Evolutionary conservation across 345 rosid species (phyloP).

Genomic region (Salix brachista): DNA sequence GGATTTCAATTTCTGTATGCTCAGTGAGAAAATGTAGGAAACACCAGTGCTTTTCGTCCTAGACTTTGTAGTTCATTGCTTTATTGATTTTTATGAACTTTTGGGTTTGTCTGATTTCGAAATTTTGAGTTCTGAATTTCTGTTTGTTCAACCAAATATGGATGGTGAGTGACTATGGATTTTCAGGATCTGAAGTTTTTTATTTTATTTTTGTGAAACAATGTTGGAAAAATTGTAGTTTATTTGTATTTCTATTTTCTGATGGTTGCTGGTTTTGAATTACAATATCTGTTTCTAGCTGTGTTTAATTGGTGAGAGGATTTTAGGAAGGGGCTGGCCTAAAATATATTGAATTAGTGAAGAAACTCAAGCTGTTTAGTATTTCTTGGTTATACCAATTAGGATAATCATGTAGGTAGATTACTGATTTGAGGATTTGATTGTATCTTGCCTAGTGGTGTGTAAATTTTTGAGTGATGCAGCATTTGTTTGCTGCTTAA

Average conservation of each 20-base stretch:
- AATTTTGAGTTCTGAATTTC: slow-evolving; percentile 9
- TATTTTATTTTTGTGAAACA: not conserved
- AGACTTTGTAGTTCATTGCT: not conserved
- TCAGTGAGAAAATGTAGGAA: not conserved
- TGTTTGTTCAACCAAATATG: not conserved
- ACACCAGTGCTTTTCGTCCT: not conserved
- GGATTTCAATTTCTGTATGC: slow-evolving; percentile 9
- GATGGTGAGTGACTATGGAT: not conserved
- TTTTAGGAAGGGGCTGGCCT: not conserved
- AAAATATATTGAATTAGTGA: not conserved
- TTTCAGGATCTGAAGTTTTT: not conserved
- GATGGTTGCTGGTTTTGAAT: not conserved
- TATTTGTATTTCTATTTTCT: not conserved
- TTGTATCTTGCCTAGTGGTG: not conserved
- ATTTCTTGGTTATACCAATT: not conserved
- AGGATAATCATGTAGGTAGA: not conserved
- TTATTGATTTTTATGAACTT: not conserved
- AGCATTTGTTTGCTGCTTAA: not conserved
- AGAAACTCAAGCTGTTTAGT: not conserved
- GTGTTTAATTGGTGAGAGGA: not conserved
- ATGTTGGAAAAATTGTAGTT: not conserved
- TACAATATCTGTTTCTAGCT: not conserved
- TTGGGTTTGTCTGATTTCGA: not conserved
- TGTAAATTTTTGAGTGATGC: not conserved
- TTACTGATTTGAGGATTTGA: not conserved